phyloP scores from a whole-genome alignment of 2,329 filamentous ascomycete genomes.

The Davidsoniella neocaledoniae region DNA sequence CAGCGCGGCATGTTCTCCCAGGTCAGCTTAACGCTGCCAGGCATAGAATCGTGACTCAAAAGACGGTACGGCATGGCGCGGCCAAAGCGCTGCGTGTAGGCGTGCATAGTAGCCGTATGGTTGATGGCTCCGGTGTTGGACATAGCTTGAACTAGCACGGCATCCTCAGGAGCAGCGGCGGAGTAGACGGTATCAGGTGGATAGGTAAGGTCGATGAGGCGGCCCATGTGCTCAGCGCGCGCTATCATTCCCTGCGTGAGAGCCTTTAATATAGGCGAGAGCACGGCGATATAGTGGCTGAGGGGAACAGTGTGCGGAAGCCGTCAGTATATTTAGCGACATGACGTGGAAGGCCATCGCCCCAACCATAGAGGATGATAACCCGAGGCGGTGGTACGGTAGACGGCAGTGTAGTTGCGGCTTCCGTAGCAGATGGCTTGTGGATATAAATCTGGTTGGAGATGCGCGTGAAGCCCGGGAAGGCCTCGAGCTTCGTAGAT shows the following conservation, averaged over 20 bases:
- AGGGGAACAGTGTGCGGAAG: constrained; percentile 33
- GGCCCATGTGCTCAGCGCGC: constrained; percentile 29
- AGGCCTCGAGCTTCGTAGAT: constrained; percentile 15
- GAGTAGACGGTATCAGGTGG: constrained; percentile 10
- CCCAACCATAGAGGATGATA: constrained; percentile 40
- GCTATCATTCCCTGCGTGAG: constrained; percentile 26
- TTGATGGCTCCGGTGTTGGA: constrained; percentile 42
- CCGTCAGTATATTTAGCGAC: constrained; percentile 38
- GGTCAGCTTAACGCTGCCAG: constrained; percentile 28
- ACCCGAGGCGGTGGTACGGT: constrained; percentile 23
- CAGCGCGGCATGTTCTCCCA: constrained; percentile 29
- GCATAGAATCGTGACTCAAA: constrained; percentile 35
- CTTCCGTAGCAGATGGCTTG: constrained; percentile 17
- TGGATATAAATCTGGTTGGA: constrained; percentile 31
- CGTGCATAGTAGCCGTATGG: constrained; percentile 31
- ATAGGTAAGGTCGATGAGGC: constrained; percentile 26
- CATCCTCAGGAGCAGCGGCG: constrained; percentile 17
- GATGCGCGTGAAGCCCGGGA: constrained; percentile 30
- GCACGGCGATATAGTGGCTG: constrained; percentile 33
- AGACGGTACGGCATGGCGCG: constrained; percentile 30
- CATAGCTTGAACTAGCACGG: constrained; percentile 35
- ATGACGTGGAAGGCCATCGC: constrained; percentile 36
- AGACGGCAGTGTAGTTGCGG: constrained; percentile 12
- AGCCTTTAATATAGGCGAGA: constrained; percentile 29
- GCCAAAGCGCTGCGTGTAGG: constrained; percentile 24